These are phyloP conservation scores for Colletotrichum sp. DNA, from an alignment of 2,329 filamentous ascomycete genomes.

Conservation along the genomic window DNA sequence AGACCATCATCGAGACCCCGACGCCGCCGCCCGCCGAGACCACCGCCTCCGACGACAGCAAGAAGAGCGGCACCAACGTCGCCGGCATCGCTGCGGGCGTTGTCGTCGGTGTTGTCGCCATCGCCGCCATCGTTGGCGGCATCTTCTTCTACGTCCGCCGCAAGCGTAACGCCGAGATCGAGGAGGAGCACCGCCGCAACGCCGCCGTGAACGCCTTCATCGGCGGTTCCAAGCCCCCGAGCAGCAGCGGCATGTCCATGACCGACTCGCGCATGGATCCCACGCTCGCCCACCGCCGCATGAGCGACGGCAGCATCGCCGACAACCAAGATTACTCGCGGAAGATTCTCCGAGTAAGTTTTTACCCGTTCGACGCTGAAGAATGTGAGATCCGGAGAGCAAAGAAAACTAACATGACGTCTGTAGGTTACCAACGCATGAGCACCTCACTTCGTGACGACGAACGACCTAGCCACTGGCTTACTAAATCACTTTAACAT, in stretches of 20 bases:
- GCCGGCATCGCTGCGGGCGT: constrained; percentile 87
- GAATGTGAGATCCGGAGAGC: accelerated
- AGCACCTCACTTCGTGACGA: constrained; percentile 39
- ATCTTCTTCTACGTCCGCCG: constrained; percentile 77
- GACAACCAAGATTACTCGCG: constrained; percentile 97
- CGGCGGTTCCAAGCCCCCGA: constrained; percentile 65
- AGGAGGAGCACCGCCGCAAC: constrained; percentile 85
- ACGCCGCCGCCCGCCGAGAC: not conserved
- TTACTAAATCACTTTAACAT: constrained; percentile 36
- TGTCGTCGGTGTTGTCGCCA: constrained; percentile 79
- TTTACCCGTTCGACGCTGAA: not conserved
- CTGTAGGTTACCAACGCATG: constrained; percentile 64
- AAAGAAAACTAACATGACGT: not conserved
- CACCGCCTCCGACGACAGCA: constrained; percentile 21
- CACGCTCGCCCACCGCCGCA: constrained; percentile 79
- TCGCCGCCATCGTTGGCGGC: constrained; percentile 70
- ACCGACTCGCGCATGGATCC: constrained; percentile 87
- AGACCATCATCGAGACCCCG: constrained; percentile 9
- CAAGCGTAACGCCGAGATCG: constrained; percentile 76
- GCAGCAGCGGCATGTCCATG: constrained; percentile 71
- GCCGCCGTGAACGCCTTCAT: constrained; percentile 81
- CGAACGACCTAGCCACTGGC: constrained; percentile 34
- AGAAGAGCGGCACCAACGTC: constrained; percentile 63
- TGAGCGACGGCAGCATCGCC: constrained; percentile 95
- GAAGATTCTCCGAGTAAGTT: constrained; percentile 87